phyloP scores from a whole-genome alignment of 441 rosid genomes.

The Mallotus repandus region DNA sequence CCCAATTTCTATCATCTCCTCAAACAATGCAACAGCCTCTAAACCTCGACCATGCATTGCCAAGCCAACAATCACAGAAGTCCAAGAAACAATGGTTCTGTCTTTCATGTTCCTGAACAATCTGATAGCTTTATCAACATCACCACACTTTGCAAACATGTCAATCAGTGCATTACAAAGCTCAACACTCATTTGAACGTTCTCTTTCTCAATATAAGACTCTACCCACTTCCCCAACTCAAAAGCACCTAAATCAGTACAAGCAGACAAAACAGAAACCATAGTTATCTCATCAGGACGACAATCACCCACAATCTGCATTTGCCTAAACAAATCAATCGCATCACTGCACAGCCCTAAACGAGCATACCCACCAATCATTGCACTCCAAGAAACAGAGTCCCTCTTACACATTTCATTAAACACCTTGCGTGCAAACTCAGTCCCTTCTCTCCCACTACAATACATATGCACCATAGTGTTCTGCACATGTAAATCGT shows the following conservation, averaged over 20 bases:
- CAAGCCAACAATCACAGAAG: slow-evolving; percentile 52
- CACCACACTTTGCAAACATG: slow-evolving; percentile 64
- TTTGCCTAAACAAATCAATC: slow-evolving; percentile 43
- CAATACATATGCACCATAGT: slow-evolving; percentile 49
- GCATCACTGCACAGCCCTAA: slow-evolving; percentile 40
- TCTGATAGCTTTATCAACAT: slow-evolving; percentile 45
- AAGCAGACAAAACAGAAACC: slow-evolving; percentile 52
- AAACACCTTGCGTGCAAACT: slow-evolving; percentile 43
- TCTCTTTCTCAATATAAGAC: slow-evolving; percentile 35
- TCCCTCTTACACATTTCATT: slow-evolving; percentile 45
- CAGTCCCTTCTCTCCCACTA: slow-evolving; percentile 32
- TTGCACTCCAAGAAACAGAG: slow-evolving; percentile 56
- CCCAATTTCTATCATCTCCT: slow-evolving; percentile 41
- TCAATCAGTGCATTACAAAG: slow-evolving; percentile 47
- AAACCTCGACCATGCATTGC: slow-evolving; percentile 58
- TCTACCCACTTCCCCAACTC: slow-evolving; percentile 58
- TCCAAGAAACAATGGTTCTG: slow-evolving; percentile 51
- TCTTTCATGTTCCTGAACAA: slow-evolving; percentile 45
- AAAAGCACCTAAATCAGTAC: slow-evolving; percentile 52
- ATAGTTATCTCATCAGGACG: slow-evolving; percentile 56
- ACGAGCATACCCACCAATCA: slow-evolving; percentile 57
- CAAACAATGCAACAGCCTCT: slow-evolving; percentile 50
- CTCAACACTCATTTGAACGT: slow-evolving; percentile 32
- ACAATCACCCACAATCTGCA: slow-evolving; percentile 42
- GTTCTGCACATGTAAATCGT: slow-evolving; percentile 45